These are phyloP conservation scores for Collybiopsis confluens DNA, from an alignment of 768 basidiomycete species.

Conservation along the genomic window DNA sequence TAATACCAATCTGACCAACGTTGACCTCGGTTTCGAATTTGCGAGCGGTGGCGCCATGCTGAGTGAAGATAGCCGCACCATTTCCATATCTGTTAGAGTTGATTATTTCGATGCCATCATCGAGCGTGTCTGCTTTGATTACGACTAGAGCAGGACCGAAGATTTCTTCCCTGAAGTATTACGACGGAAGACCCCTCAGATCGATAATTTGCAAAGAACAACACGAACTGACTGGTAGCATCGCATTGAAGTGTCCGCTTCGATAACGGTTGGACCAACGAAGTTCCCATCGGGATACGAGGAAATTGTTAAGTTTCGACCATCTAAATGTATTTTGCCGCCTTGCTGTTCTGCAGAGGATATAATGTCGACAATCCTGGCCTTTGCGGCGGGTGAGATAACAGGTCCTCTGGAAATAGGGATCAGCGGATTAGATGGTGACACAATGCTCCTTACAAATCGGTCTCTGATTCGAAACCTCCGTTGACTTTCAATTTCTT, in stretches of 20 bases:
- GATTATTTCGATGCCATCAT: constrained; percentile 86
- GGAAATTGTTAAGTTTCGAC: constrained; percentile 62
- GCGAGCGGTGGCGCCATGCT: constrained; percentile 91
- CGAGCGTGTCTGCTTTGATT: constrained; percentile 75
- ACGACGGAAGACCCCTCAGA: too few relatives aligned
- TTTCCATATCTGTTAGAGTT: constrained; percentile 92
- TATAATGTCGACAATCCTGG: constrained; percentile 72
- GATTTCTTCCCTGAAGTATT: constrained; percentile 72
- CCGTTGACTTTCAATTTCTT: constrained; percentile 77
- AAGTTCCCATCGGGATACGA: constrained; percentile 89
- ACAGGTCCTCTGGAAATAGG: constrained; percentile 57
- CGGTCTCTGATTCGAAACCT: constrained; percentile 84
- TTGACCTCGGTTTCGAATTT: constrained; percentile 88
- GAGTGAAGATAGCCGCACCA: constrained; percentile 93
- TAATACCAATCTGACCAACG: constrained; percentile 91
- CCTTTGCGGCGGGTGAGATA: constrained; percentile 79
- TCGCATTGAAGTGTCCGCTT: constrained; percentile 77
- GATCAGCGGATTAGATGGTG: constrained; percentile 4
- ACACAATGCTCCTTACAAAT: constrained; percentile 50
- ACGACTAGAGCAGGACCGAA: constrained; percentile 89
- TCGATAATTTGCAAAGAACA: neutral
- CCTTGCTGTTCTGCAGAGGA: constrained; percentile 74
- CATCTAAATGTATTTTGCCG: constrained; percentile 84
- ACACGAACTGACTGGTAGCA: constrained; percentile 71
- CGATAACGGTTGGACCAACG: constrained; percentile 87